phyloP scores from a whole-genome alignment of 2,329 filamentous ascomycete genomes.

The Diaporthe ilicicola region DNA sequence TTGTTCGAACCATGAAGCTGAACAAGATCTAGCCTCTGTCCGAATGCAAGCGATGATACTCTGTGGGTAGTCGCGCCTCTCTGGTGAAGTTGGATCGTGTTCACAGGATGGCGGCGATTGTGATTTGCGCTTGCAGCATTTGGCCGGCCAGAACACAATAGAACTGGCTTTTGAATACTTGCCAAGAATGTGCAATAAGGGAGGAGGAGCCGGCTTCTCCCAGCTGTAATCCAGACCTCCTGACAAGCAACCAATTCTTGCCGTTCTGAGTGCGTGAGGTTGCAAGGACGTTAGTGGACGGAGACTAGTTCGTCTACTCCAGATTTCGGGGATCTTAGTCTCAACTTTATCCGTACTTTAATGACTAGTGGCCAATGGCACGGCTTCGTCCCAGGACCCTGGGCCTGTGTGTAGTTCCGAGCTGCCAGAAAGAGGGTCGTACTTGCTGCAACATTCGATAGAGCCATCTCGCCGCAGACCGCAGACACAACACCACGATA shows the following conservation, averaged over 20 bases:
- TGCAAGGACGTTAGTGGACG: not conserved
- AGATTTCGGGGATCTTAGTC: conserved; percentile 5
- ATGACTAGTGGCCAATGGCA: not conserved
- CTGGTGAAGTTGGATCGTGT: conserved; percentile 13
- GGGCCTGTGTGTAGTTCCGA: not conserved
- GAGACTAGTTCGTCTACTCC: conserved; percentile 11
- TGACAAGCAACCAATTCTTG: not conserved
- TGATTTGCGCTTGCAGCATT: conserved; percentile 16
- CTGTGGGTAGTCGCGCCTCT: not conserved
- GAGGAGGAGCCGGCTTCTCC: not conserved
- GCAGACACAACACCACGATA: not conserved
- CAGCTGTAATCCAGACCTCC: conserved; percentile 13
- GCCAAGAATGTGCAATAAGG: conserved; percentile 6
- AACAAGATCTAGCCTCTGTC: not conserved
- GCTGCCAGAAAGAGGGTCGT: conserved; percentile 4
- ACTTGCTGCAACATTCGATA: conserved; percentile 1
- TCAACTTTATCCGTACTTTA: conserved; percentile 6
- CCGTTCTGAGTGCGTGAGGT: not conserved
- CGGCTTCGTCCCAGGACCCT: not conserved
- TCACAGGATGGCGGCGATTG: not conserved
- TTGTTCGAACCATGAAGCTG: not conserved
- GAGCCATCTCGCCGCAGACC: not conserved
- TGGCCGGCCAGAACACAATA: conserved; percentile 18
- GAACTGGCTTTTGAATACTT: conserved; percentile 9
- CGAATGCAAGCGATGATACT: not conserved